These are phyloP conservation scores for Phytophthora rubi DNA, from an alignment of 352 stramenopile genomes.

Conservation along the genomic window DNA sequence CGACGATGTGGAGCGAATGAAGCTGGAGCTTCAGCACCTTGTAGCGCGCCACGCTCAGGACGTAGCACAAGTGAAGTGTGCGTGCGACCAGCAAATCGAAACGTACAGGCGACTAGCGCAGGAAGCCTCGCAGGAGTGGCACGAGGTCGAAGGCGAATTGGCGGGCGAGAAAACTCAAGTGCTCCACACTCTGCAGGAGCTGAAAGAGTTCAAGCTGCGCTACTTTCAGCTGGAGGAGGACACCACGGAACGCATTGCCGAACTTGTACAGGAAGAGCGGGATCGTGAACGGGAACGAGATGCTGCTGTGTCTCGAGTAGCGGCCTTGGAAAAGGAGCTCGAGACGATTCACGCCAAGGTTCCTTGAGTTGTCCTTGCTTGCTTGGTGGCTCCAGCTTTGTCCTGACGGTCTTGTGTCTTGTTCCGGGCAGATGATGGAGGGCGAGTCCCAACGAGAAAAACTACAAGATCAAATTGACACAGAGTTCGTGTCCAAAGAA, in stretches of 20 bases:
- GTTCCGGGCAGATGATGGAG: constrained; percentile 35
- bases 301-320: constrained; percentile 13
- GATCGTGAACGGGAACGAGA: constrained; percentile 58
- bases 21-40: constrained; percentile 35
- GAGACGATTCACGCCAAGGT: constrained; percentile 48
- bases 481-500: constrained; percentile 59
- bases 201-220: constrained; percentile 79
- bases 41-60: constrained; percentile 54
- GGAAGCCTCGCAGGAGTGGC: constrained; percentile 70
- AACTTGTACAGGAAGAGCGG: constrained; percentile 64
- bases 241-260: constrained; percentile 64
- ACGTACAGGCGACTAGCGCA: constrained; percentile 71
- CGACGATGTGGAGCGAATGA: constrained; percentile 33
- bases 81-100: constrained; percentile 65
- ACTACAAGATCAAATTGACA: constrained; percentile 55
- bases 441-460: constrained; percentile 38
- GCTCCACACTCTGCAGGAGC: constrained; percentile 57
- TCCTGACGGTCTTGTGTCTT: constrained; percentile 1
- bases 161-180: constrained; percentile 63
- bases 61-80: constrained; percentile 47
- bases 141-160: constrained; percentile 70
- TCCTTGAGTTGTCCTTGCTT: background rate
- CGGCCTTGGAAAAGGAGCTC: constrained; percentile 41
- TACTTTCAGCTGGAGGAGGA: constrained; percentile 72
- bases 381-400: background rate